phyloP scores from a whole-genome alignment of 139 green algal species.

The Dunaliella primolecta region DNA sequence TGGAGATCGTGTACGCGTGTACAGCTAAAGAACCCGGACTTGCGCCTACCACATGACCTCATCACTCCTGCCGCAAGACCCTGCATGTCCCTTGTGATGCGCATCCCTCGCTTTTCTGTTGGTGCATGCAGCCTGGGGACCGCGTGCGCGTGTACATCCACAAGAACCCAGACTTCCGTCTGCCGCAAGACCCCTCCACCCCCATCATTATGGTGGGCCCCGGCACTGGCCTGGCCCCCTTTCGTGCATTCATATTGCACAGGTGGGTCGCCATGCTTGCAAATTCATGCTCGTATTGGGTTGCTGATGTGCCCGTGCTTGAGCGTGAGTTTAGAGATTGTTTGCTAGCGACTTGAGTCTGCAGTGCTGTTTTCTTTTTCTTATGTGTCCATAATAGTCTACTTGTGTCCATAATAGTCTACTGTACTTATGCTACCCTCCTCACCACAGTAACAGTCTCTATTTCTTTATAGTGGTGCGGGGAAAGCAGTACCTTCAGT shows the following conservation, averaged over 20 bases:
- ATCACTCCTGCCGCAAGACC: too few species aligned
- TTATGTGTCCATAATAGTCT: too few species aligned
- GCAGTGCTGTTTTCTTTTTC: too few species aligned
- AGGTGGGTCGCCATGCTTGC: slow-evolving; percentile 39
- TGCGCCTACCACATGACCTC: slow-evolving; percentile 63
- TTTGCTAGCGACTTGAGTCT: too few species aligned
- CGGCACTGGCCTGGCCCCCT: slow-evolving; percentile 87
- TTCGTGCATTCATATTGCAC: slow-evolving; percentile 83
- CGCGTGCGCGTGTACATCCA: slow-evolving; percentile 23
- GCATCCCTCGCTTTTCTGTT: too few species aligned
- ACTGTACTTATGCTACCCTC: too few species aligned
- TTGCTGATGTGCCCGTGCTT: slow-evolving; percentile 1
- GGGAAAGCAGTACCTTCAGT: too few species aligned
- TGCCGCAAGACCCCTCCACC: slow-evolving; percentile 52
- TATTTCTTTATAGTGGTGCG: too few species aligned
- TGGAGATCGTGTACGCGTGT: slow-evolving; percentile 2
- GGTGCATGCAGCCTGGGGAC: slow-evolving; percentile 6
- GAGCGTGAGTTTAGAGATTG: too few species aligned
- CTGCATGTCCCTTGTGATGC: too few species aligned
- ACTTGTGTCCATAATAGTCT: too few species aligned
- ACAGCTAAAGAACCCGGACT: slow-evolving; percentile 77
- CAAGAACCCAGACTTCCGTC: slow-evolving; percentile 84
- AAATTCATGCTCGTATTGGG: neutral
- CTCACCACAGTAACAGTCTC: too few species aligned
- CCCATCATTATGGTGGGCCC: slow-evolving; percentile 93